phyloP scores from a whole-genome alignment of 805 yeast genomes.

The Wickerhamomyces ciferrii region DNA sequence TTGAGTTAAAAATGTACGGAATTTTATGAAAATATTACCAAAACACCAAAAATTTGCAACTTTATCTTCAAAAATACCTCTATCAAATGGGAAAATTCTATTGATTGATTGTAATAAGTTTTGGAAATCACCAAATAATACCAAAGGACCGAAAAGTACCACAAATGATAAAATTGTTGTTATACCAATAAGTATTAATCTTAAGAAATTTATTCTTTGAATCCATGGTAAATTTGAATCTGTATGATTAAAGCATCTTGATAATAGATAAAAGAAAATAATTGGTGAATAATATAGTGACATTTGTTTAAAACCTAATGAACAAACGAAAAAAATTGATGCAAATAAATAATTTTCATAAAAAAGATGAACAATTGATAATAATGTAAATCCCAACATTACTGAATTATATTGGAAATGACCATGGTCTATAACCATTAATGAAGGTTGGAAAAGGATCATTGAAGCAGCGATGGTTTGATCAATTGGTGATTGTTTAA shows the following conservation, averaged over 20 bases:
- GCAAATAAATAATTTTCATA: constrained; percentile 62
- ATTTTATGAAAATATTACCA: constrained; percentile 73
- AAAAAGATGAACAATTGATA: constrained; percentile 60
- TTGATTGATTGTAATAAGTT: constrained; percentile 47
- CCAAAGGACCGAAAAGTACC: constrained; percentile 55
- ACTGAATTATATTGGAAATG: constrained; percentile 95
- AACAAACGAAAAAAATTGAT: constrained; percentile 68
- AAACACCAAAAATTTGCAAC: constrained; percentile 98
- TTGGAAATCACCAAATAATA: constrained; percentile 34
- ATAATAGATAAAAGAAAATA: constrained; percentile 74
- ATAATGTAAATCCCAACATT: constrained; percentile 82
- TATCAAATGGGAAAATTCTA: constrained; percentile 84
- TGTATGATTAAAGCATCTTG: constrained; percentile 31
- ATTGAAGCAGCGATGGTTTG: constrained; percentile 74
- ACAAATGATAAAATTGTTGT: constrained; percentile 54
- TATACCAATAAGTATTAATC: constrained; percentile 57
- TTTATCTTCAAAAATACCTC: constrained; percentile 96
- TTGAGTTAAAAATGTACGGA: constrained; percentile 47
- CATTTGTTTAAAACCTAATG: constrained; percentile 92
- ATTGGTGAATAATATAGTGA: constrained; percentile 89
- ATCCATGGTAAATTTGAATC: constrained; percentile 14
- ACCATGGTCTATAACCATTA: constrained; percentile 89
- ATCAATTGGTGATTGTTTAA: constrained; percentile 58
- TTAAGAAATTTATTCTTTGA: constrained; percentile 45
- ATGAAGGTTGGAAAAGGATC: constrained; percentile 78